phyloP scores from a whole-genome alignment of 1,139 yeast genomes.

The Suhomyces anneliseae region DNA sequence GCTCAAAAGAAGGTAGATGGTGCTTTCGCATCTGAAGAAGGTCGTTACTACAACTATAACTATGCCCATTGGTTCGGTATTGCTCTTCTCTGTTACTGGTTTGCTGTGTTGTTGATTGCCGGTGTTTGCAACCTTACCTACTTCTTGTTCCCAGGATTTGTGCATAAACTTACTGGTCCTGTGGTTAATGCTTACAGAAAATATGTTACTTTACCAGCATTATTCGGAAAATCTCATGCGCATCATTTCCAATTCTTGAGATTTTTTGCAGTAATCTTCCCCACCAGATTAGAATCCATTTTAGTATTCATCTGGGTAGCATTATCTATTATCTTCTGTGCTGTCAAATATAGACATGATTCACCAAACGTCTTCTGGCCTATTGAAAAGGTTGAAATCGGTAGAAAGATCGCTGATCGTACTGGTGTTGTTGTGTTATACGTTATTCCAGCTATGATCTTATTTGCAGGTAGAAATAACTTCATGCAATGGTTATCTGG shows the following conservation, averaged over 20 bases:
- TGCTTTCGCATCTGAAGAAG: slow-evolving; percentile 39
- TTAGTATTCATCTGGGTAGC: slow-evolving; percentile 41
- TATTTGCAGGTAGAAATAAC: slow-evolving; percentile 70
- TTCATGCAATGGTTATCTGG: slow-evolving; percentile 63
- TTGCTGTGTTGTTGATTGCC: slow-evolving; percentile 43
- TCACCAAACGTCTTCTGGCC: slow-evolving; percentile 36
- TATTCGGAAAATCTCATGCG: slow-evolving; percentile 43
- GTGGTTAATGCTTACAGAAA: slow-evolving; percentile 41
- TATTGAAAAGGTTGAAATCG: slow-evolving; percentile 36
- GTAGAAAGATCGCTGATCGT: slow-evolving; percentile 61
- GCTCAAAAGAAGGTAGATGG: slow-evolving; percentile 23
- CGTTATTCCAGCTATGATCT: slow-evolving; percentile 50
- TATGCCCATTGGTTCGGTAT: slow-evolving; percentile 51
- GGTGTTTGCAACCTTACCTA: slow-evolving; percentile 37
- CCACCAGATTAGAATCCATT: slow-evolving; percentile 59
- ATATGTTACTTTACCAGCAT: slow-evolving; percentile 49
- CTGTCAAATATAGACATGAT: slow-evolving; percentile 42
- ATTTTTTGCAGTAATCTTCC: slow-evolving; percentile 45
- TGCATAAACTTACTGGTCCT: slow-evolving; percentile 29
- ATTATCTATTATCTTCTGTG: slow-evolving; percentile 42
- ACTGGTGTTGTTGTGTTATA: slow-evolving; percentile 52
- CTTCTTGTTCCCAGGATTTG: slow-evolving; percentile 36
- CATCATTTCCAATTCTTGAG: slow-evolving; percentile 30
- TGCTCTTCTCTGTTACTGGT: slow-evolving; percentile 50
- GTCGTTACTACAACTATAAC: slow-evolving; percentile 41